Base-by-base conservation (phyloP, 805 yeast genomes). In the Candida railenensis region DNA sequence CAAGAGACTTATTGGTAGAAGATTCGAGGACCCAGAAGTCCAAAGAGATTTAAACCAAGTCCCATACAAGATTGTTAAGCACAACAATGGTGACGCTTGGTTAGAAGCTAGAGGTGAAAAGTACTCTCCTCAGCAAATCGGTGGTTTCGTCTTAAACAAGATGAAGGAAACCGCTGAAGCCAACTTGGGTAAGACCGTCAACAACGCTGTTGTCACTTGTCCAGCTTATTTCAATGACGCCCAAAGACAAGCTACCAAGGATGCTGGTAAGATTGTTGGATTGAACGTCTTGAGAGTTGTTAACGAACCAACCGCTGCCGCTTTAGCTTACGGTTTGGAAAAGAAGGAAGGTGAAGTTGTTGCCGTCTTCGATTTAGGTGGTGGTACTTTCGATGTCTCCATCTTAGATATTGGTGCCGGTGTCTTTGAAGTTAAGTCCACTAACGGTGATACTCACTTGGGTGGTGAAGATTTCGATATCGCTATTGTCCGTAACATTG, bases 131-230 rank as follows among this genome's bases (percentile, higher is more conserved):
- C 91, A 95, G 49, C 97, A 90, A 73, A 87, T 90, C 59, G 97
- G 97, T 63, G 96, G 97, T 47, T 88, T 90, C 63, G 67, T 90
- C 54, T 81, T 90, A 64, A 89, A 88, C 83, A 91, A 90, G 81
- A 91, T 90, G 97, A 91, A 90, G 83, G 97, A 91, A 78, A 91
- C 97, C 56, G 97, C 97, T 55, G 96, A 89, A 74, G 84, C 88
- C 53, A 85, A 87, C 78, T 77, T 89, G 59, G 94, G 95, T 73
- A 89, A 89, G 80, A 63, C 84, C 39, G 92, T 85, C 58, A 83
- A 81, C 77, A 87, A 89, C 69, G 96, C 97, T 50, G 95, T 87
- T 55, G 95, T 87, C 56, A 87, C 95, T 43, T 91, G 89, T 56
- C 95, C 95, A 53, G 95, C 95, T 52, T 87, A 87, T 74, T 87